A percentile compares a stretch with the other conserved stretches of the same genome.
Conservation (phyloP, 495 filamentous ascomycete species). For the Aspergillus sparsus region DNA sequence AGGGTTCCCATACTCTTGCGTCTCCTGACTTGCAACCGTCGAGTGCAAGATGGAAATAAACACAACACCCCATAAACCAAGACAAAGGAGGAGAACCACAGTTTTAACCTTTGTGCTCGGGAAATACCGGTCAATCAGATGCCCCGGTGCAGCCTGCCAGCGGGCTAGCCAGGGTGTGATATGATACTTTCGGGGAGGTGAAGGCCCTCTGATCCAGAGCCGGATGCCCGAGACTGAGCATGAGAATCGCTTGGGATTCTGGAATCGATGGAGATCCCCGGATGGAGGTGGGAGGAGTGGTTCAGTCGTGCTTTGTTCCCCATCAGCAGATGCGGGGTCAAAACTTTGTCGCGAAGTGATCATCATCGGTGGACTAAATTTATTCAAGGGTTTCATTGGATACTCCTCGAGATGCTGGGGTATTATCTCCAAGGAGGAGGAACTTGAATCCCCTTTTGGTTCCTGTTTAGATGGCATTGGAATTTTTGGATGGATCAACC, state of each 20-base stretch:
- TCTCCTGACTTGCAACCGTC: slow-evolving; percentile 56
- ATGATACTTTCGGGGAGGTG: slow-evolving; percentile 56
- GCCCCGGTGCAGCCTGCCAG: slow-evolving; percentile 63
- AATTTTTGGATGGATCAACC: slow-evolving; percentile 13
- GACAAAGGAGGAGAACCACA: slow-evolving; percentile 47
- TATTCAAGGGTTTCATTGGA: slow-evolving; percentile 18
- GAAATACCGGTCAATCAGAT: slow-evolving; percentile 57
- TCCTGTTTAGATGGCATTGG: slow-evolving; percentile 20
- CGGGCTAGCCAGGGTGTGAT: slow-evolving; percentile 64
- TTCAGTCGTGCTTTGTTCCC: slow-evolving; percentile 23
- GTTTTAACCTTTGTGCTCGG: slow-evolving; percentile 53
- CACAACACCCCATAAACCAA: slow-evolving; percentile 63
- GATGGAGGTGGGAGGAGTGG: slow-evolving; percentile 29
- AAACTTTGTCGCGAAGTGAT: slow-evolving; percentile 18
- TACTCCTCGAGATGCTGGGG: slow-evolving; percentile 21
- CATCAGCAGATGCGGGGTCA: slow-evolving; percentile 22
- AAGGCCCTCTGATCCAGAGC: slow-evolving; percentile 53
- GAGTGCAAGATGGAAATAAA: slow-evolving; percentile 64
- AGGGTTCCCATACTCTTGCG: slow-evolving; percentile 63
- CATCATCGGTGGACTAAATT: slow-evolving; percentile 21
- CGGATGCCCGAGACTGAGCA: slow-evolving; percentile 30
- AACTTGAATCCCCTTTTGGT: slow-evolving; percentile 16
- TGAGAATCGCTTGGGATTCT: slow-evolving; percentile 28
- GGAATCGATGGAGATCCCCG: neutral
- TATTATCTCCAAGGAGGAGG: slow-evolving; percentile 26